These are phyloP conservation scores for Sanguinoderma infundibulare DNA, from an alignment of 1,284 basidiomycete genomes.

Conservation along the genomic window DNA sequence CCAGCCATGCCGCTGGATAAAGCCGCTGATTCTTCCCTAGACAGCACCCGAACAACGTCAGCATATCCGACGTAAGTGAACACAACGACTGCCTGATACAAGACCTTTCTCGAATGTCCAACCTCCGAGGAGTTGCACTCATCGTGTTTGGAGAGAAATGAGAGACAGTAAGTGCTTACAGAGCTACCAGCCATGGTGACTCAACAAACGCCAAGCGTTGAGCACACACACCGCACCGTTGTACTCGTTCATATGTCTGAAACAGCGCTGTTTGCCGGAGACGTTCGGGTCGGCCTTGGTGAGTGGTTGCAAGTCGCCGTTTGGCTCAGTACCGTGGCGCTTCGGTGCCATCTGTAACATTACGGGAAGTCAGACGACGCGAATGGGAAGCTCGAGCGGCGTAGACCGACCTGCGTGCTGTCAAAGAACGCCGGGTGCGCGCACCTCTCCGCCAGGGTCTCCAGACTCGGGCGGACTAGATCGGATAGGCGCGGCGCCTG, in stretches of 20 bases:
- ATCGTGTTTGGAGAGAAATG: not conserved
- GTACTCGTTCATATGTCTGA: not conserved
- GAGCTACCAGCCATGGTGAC: not conserved
- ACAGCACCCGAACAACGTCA: not conserved
- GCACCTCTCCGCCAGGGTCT: not conserved
- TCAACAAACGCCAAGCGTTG: not conserved
- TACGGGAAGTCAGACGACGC: constrained; percentile 3
- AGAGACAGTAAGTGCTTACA: not conserved
- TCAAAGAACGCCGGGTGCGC: constrained; percentile 1
- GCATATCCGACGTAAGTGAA: not conserved
- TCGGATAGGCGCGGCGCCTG: not conserved
- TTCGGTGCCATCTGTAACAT: not conserved
- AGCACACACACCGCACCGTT: not conserved
- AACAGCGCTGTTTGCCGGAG: not conserved
- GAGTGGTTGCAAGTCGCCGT: not conserved
- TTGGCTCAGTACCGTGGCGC: not conserved
- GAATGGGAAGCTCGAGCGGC: not conserved
- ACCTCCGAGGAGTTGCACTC: not conserved
- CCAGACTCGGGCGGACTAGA: not conserved
- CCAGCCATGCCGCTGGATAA: too few species aligned
- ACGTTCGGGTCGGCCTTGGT: not conserved
- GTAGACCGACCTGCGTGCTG: constrained; percentile 2
- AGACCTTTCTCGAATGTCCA: not conserved
- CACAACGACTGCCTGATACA: not conserved
- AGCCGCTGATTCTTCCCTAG: not conserved